Percentiles rank a stretch among this genome's conserved stretches.
These are phyloP conservation scores for Psophocarpus tetragonolobus DNA, from an alignment of 306 rosid species.

Conservation along the genomic window DNA sequence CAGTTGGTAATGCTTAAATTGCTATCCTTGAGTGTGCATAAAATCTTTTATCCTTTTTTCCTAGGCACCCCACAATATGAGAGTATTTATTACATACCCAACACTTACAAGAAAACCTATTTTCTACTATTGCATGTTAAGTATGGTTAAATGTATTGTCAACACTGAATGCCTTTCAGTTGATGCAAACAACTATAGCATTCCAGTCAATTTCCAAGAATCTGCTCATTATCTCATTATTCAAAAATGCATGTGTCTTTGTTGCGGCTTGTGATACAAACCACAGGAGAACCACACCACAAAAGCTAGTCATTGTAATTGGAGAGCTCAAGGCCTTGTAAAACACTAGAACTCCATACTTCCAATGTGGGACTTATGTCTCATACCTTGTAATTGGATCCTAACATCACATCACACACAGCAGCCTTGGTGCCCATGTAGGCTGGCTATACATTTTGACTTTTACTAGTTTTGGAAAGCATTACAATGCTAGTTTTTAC, in stretches of 20 bases:
- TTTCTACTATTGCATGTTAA: neutral
- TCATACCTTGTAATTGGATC: neutral
- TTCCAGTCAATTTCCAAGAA: neutral
- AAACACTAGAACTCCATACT: neutral
- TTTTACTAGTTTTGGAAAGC: neutral
- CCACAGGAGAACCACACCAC: neutral
- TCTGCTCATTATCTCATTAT: neutral
- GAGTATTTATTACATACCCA: neutral
- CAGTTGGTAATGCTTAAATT: slow-evolving; percentile 10
- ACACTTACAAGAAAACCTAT: neutral
- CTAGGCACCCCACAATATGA: neutral
- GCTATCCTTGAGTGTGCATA: neutral
- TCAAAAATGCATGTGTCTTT: neutral
- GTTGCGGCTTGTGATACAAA: neutral
- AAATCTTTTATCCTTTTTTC: neutral
- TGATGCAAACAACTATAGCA: neutral
- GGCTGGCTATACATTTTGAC: neutral
- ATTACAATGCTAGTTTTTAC: neutral
- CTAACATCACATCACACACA: neutral
- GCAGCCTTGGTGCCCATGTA: neutral
- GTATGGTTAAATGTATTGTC: neutral
- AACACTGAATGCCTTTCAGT: neutral
- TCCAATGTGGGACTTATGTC: neutral
- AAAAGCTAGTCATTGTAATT: neutral
- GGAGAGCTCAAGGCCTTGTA: neutral